Evolutionary conservation across 2,329 filamentous ascomycete genomes (phyloP), one percentile per base, ranked within the genome.

Genomic region (Pestalotiopsis sp.): DNA sequence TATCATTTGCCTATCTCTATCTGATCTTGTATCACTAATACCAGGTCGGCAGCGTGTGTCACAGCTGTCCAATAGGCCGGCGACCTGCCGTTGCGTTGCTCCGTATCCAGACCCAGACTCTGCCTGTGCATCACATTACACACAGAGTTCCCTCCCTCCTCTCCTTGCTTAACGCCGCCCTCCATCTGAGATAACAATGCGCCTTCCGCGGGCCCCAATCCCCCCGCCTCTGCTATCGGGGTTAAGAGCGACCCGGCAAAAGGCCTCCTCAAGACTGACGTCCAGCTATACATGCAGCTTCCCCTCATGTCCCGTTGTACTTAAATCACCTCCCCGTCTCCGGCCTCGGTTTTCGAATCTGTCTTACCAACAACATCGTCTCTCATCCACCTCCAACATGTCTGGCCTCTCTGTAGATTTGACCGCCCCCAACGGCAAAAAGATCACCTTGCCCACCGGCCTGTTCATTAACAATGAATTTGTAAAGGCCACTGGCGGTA

Each of bases 401-500:
- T 69, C 75, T 7, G 73, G 74, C 66, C 72, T 78, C 64, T 73
- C 75, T 39, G 79, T 88, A 72, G 86, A 92, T 74, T 85, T 93
- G 70, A 92, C 88, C 9, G 90, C 91, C 69, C 91, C 91, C 4
- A 93, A 93, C 79, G 91, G 91, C 75, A 86, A 82, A 78, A 90
- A 88, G 74, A 92, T 92, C 75, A 84, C 81, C 36, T 87, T 92
- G 79, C 89, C 90, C 12, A 87, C 86, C 14, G 91, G 91, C 38
- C 83, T 93, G 12, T 93, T 93, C 80, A 93, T 93, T 81, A 92
- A 92, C 81, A 93, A 93, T 73, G 89, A 92, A 77, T 93, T 91
- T 78, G 89, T 92, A 66, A 88, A 71, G 88, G 86, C 77, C 84
- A 87, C 56, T 87, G 71, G 73, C 3, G 89, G 77, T 88, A 88